Percentiles rank a stretch among this genome's conserved stretches.
phyloP scores from a whole-genome alignment of 768 basidiomycete species.

The Mycena maculata region DNA sequence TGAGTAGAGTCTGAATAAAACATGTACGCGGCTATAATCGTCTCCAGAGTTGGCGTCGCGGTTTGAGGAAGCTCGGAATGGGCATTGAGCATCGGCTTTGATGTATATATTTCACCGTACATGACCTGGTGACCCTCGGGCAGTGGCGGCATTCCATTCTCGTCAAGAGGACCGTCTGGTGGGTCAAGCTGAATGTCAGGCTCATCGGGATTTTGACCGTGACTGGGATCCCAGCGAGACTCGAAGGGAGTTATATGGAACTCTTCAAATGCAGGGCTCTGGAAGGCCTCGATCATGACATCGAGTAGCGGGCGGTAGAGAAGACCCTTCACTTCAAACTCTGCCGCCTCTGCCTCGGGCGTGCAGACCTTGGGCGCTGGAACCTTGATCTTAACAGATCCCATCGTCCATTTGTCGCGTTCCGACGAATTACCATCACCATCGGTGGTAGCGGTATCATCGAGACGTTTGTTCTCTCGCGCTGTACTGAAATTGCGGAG shows the following conservation, averaged over 20 bases:
- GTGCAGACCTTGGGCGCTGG: too few species aligned
- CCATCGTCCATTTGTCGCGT: too few species aligned
- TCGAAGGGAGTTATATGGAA: constrained; percentile 31
- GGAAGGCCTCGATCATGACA: too few species aligned
- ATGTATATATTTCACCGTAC: too few species aligned
- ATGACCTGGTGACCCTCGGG: constrained; percentile 19
- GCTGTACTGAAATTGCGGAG: too few species aligned
- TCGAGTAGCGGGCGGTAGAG: too few species aligned
- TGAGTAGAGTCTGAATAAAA: constrained; percentile 44
- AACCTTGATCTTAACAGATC: too few species aligned
- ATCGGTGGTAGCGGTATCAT: too few species aligned
- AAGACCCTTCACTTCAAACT: too few species aligned
- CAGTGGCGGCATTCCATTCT: background rate
- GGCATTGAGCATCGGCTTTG: constrained; percentile 23
- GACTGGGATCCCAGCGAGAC: constrained; percentile 18
- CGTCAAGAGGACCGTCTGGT: background rate
- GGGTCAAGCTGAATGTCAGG: background rate
- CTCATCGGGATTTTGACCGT: constrained; percentile 14
- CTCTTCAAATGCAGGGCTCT: background rate
- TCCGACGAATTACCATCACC: too few species aligned
- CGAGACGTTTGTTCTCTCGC: too few species aligned
- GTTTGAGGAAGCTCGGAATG: background rate
- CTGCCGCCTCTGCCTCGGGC: too few species aligned
- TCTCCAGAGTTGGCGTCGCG: constrained; percentile 19
- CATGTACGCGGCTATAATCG: constrained; percentile 38